Evolutionary conservation across 306 rosid species (phyloP).

Genomic region (Phaseolus lunatus): DNA sequence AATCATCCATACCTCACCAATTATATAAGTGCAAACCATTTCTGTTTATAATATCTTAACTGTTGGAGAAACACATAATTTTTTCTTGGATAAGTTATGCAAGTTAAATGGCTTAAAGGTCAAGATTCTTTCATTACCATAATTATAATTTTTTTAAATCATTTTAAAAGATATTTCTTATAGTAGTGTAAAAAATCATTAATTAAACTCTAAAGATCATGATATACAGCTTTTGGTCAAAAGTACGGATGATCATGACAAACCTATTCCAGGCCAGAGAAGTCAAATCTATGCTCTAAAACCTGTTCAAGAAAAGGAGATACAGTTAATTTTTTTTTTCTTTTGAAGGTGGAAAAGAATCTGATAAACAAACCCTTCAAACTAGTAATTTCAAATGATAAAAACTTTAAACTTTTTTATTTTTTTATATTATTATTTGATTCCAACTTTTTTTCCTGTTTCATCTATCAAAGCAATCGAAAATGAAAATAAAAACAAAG

Average conservation of each 20-base stretch:
- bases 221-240: too few species aligned
- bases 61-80: too few species aligned
- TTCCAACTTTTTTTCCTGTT: neutral
- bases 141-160: too few species aligned
- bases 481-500: neutral
- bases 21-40: neutral
- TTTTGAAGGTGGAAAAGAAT: constrained; percentile 5
- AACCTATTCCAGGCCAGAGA: constrained; percentile 1
- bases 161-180: too few species aligned
- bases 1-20: constrained; percentile 30
- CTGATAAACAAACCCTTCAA: constrained; percentile 22
- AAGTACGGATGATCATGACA: too few species aligned
- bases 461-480: constrained; percentile 9
- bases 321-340: neutral
- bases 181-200: too few species aligned
- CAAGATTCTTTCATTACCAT: too few species aligned
- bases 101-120: too few species aligned
- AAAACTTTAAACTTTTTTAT: neutral
- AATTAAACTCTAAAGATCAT: too few species aligned
- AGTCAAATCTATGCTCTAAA: constrained; percentile 35
- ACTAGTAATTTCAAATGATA: neutral
- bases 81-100: too few species aligned
- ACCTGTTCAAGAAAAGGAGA: neutral
- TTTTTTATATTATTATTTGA: constrained; percentile 25
- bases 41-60: too few species aligned